Base-by-base conservation (phyloP, 768 basidiomycete genomes). In the Daedaleopsis nitida region DNA sequence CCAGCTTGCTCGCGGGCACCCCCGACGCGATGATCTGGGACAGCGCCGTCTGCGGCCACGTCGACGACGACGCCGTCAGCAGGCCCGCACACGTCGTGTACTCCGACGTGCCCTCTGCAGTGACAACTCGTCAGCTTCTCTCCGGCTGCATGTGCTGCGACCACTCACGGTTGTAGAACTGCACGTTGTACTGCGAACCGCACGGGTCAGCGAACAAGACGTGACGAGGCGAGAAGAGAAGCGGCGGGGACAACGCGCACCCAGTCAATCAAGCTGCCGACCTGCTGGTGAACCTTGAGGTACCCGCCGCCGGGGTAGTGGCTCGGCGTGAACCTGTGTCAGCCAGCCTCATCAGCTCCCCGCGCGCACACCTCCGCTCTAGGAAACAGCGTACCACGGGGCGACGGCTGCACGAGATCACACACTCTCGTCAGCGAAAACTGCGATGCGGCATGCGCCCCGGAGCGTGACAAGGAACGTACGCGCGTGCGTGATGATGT, bases 31-130 rank as follows among this genome's bases (percentile, higher is more conserved):
- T 68, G 67, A 85, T 84, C 69, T 85, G 80, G 73, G 84, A 80
- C 34, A 80, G 72, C 0, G 88, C 79, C 0, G 86, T 80, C 42
- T 85, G 56, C 9, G 89, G 91, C 84, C 85, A 91, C 43, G 75
- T 70, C 57, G 72, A 77, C 5, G 86, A 85, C 8, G 87, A 89
- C 1, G 79, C 70, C 4, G 76, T 83, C 50, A 91, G 73, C 32
- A 93, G 81, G 42, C 79, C 80, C 21, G 69, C 52, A 69, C 88
- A 90, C 32, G 85, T 86, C 7, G 84, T 85, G 69, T 89, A 90
- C 67, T 88, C 88, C 14, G 73, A 74, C 19, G 75, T 65, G 44
- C 86, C 87, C 79, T 88, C 87, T 88, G 70, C 23, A 38, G 34
- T 32, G 4, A 32, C 27, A 32, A 3, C 4, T 7, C 27, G 4